A percentile compares a stretch with the other conserved stretches of the same genome.
These are phyloP conservation scores for Veloporphyrellus conicus DNA, from an alignment of 1,284 basidiomycete genomes.

Conservation along the genomic window DNA sequence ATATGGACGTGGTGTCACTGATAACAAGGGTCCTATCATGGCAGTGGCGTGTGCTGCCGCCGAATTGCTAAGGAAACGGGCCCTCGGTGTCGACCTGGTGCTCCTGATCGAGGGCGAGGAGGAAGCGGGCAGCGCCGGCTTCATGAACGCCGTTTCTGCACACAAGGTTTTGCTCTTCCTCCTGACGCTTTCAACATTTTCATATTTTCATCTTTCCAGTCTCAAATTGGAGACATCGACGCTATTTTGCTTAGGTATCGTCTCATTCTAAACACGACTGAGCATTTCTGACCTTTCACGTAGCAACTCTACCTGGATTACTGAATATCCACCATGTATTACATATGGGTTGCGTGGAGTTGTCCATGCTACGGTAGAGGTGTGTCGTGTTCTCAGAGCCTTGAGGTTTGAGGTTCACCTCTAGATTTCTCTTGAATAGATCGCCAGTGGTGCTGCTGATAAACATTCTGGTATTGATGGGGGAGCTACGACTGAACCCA, in stretches of 20 bases:
- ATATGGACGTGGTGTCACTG: conserved; percentile 89
- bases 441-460: conserved; percentile 67
- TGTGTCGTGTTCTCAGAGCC: conserved; percentile 31
- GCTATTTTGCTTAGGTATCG: conserved; percentile 77
- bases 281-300: background rate
- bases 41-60: conserved; percentile 89
- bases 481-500: conserved; percentile 82
- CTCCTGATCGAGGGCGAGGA: conserved; percentile 96
- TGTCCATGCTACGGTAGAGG: conserved; percentile 75
- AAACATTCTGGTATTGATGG: conserved; percentile 92
- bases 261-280: background rate
- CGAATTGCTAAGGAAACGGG: conserved; percentile 66
- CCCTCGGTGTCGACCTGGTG: conserved; percentile 82
- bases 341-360: conserved; percentile 95
- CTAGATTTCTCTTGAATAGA: conserved; percentile 34
- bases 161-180: conserved; percentile 55
- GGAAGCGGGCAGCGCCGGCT: conserved; percentile 86
- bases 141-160: conserved; percentile 68
- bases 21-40: conserved; percentile 92
- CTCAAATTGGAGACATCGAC: conserved; percentile 78
- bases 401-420: background rate
- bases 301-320: conserved; percentile 96
- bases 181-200: background rate
- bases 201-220: conserved; percentile 40
- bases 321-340: conserved; percentile 90